Evolutionary conservation across 2,329 filamentous ascomycete genomes (phyloP), one percentile per base, ranked within the genome.

Genomic region (Talaromyces atroroseus): DNA sequence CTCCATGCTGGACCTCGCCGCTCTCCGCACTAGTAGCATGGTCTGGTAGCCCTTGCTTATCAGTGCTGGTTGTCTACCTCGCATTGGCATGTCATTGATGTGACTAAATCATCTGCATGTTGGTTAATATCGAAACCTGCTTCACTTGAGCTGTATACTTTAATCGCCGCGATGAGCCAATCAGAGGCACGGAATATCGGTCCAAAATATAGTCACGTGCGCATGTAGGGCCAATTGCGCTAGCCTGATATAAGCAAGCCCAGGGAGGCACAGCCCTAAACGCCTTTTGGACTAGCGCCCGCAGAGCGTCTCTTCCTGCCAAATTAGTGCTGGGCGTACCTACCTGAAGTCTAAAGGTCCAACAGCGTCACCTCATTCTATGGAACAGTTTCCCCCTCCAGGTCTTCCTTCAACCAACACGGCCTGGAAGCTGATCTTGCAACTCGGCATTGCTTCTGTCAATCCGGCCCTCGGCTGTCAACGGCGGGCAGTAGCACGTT

Each of bases 1-100:
- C 29, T 51, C 23, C 14, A 20, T n/a, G 10, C 20, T 52, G 44
- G 16, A 18, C 20, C 45, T 53, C 51, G 51, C 49, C 50, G 50
- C 49, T 45, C 54, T 57, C 54, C 54, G 54, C 26, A 46, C 38
- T 52, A 48, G 38, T 45, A 7, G 16, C 20, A 21, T 36, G 14
- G 5, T 10, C 7, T 29, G 26, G 26, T 8, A 29, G 26, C 26
- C 12, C 5, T 18, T 21, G 26, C 51, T 53, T 53, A 53, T 53
- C 51, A 23, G n/a, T 42, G 21, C 36, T 29, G 26, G 36, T 0
- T 44, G 38, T 14, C 24, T 18, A 12, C 34, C 2, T 5, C 6
- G 16, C 14, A n/a, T n/a, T 40, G 18, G 3, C 20, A 44, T 18
- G 29, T 38, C 42, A 53, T 53, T 36, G 51, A 4, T 2, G 24